Evolutionary conservation across 441 rosid species (phyloP), one percentile per base, ranked within the genome.

Genomic region (Lepidium campestre): DNA sequence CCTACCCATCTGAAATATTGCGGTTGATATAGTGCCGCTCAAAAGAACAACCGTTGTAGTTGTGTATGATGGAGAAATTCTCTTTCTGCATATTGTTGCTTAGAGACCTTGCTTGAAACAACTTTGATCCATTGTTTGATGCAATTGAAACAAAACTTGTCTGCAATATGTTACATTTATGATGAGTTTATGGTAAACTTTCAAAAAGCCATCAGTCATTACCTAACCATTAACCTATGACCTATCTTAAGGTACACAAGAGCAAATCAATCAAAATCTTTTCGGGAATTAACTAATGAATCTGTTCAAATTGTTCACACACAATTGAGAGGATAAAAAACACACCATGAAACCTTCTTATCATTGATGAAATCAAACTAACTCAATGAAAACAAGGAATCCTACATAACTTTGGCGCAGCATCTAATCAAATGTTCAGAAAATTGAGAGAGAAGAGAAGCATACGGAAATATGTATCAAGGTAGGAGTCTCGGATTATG

Each of bases 41-140:
- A 67, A 86, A 91, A 60, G 80, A 75, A 63, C 58, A 73, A 46
- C 97, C 97, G 37, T 91, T 91, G 6, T 68, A 91, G 20, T 79
- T 87, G 69, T 80, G 78, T n/a, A 94, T 83, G 57, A 94, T 77
- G 0, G 96, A 89, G 36, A 70, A 71, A 71, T 83, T 89, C 12
- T 86, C 88, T 5, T 60, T 85, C 99, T 89, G 90, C 82, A 83
- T 1, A 41, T 18, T 57, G 41, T 14, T 67, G 58, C 66, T 68
- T 64, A 23, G 81, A 72, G 54, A 75, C 76, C 75, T 83, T 89
- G 76, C 80, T 71, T 4, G 85, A 77, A 65, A 82, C 86, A 39
- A 91, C 97, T 74, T 83, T 82, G 68, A 79, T 65, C 99, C 98
- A 91, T 17, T 77, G 91, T 68, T 79, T 70, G 65, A 94, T 94